phyloP scores from a whole-genome alignment of 768 basidiomycete species.

The Lentinula aciculospora region DNA sequence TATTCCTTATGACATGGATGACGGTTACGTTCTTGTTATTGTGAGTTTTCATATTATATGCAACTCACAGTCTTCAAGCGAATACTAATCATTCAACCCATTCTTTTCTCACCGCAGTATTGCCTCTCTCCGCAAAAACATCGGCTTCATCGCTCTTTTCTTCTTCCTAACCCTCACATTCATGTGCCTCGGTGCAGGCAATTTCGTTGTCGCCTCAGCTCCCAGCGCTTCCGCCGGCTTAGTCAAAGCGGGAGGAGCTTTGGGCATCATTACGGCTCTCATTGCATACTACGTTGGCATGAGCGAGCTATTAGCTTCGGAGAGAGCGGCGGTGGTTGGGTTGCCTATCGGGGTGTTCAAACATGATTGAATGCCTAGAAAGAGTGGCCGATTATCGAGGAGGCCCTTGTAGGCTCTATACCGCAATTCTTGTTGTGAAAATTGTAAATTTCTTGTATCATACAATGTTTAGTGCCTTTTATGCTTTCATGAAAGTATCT shows the following conservation, averaged over 20 bases:
- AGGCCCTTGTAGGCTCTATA: no score
- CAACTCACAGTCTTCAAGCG: no score
- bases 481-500: no score
- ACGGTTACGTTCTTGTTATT: conserved; percentile 64
- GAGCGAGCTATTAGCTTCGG: conserved; percentile 23
- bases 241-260: conserved; percentile 14
- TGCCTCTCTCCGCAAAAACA: conserved; percentile 17
- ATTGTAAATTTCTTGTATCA: no score
- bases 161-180: conserved; percentile 15
- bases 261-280: conserved; percentile 26
- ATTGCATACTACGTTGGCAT: conserved; percentile 27
- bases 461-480: no score
- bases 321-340: conserved; percentile 20
- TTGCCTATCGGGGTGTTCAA: conserved; percentile 21
- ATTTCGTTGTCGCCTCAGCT: not conserved
- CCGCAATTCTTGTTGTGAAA: no score
- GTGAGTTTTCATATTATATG: conserved; percentile 30
- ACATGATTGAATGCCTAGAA: conserved; percentile 8
- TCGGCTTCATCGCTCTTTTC: conserved; percentile 17
- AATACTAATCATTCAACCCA: not conserved
- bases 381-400: no score
- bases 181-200: conserved; percentile 10
- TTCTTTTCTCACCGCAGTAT: conserved; percentile 9
- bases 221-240: not conserved
- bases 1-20: conserved; percentile 72